Conservation (phyloP, 2,329 filamentous ascomycete genomes). For the Helicocarpus griseus region DNA sequence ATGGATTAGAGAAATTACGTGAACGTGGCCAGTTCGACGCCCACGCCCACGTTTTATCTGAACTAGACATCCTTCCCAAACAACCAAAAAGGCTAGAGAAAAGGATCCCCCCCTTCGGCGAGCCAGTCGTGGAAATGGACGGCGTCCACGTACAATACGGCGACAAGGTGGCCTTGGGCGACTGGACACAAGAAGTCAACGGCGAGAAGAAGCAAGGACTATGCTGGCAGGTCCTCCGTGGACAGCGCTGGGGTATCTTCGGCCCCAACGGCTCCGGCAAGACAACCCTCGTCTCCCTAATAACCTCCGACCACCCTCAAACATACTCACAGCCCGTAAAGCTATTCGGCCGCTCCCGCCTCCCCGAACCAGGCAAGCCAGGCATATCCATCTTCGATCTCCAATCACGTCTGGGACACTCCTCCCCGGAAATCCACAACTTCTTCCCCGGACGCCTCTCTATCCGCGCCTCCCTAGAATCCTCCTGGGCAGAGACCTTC, state of each 20-base stretch:
- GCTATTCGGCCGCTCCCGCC: constrained; percentile 71
- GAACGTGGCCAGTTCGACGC: constrained; percentile 12
- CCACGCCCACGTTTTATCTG: neutral
- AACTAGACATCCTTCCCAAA: neutral
- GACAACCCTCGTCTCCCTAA: constrained; percentile 83
- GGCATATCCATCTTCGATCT: constrained; percentile 90
- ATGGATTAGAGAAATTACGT: constrained; percentile 3
- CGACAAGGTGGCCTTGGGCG: constrained; percentile 65
- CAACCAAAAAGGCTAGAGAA: constrained; percentile 1
- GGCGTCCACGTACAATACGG: constrained; percentile 77
- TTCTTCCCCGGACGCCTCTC: constrained; percentile 76
- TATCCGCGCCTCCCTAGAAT: constrained; percentile 66
- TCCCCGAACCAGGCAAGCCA: constrained; percentile 60
- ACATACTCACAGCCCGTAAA: constrained; percentile 81
- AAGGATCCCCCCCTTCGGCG: constrained; percentile 35
- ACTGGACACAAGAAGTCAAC: constrained; percentile 57
- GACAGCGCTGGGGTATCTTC: constrained; percentile 85
- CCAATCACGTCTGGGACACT: constrained; percentile 81
- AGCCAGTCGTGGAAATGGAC: constrained; percentile 76
- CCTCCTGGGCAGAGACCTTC: constrained; percentile 86
- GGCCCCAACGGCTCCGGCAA: constrained; percentile 92
- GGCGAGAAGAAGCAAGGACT: constrained; percentile 52
- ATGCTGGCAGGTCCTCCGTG: constrained; percentile 71
- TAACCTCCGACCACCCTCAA: constrained; percentile 93
- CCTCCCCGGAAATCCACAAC: constrained; percentile 85